Percentiles rank a stretch among this genome's conserved stretches.
These are phyloP conservation scores for Ophiocordyceps camponoti-floridani DNA, from an alignment of 2,329 filamentous ascomycete genomes.

Conservation along the genomic window DNA sequence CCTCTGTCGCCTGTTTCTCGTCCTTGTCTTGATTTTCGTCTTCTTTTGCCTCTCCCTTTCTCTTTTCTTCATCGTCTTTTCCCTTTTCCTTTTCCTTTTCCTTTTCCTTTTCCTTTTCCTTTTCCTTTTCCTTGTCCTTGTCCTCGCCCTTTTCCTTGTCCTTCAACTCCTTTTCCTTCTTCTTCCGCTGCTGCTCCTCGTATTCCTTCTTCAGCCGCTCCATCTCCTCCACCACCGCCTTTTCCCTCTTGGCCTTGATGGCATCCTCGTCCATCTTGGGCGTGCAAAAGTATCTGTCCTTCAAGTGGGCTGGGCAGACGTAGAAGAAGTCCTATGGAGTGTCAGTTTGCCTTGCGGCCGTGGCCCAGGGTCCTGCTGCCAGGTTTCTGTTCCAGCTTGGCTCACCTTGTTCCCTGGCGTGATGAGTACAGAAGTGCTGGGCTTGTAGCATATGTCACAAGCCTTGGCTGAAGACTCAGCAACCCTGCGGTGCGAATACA, in stretches of 20 bases:
- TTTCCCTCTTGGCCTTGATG: constrained; percentile 39
- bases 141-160: constrained; percentile 17
- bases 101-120: constrained; percentile 14
- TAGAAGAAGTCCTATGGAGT: constrained; percentile 63
- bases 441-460: constrained; percentile 86
- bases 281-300: constrained; percentile 64
- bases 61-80: constrained; percentile 10
- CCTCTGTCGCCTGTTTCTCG: constrained; percentile 2
- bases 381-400: neutral
- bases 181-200: constrained; percentile 51
- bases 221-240: constrained; percentile 45
- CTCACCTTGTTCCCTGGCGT: constrained; percentile 73
- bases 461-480: constrained; percentile 68
- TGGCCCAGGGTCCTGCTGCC: neutral
- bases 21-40: constrained; percentile 7
- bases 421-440: constrained; percentile 70
- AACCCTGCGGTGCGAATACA: constrained; percentile 73
- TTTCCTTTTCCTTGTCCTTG: constrained; percentile 9
- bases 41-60: constrained; percentile 5
- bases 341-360: neutral
- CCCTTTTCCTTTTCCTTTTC: constrained; percentile 2
- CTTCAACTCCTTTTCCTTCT: constrained; percentile 48
- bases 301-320: constrained; percentile 66
- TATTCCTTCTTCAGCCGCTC: constrained; percentile 58
- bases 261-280: constrained; percentile 55